Conservation (phyloP, 192 early-diverging fungal genomes). For the Podila epicladia region DNA sequence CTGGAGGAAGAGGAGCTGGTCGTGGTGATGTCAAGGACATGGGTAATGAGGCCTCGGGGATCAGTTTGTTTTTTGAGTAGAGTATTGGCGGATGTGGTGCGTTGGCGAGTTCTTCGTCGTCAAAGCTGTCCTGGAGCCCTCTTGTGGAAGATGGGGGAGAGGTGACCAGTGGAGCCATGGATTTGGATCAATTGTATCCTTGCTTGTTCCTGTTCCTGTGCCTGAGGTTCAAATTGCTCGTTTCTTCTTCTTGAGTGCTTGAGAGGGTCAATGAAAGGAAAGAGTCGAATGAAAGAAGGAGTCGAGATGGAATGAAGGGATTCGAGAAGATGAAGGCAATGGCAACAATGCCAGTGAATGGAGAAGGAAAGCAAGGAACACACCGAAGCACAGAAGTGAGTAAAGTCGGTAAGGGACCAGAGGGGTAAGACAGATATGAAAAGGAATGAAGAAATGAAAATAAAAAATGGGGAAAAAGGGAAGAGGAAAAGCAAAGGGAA, state of each 20-base stretch:
- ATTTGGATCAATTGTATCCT: conserved; percentile 2
- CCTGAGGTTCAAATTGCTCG: background rate
- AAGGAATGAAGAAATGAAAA: background rate
- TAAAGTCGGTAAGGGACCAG: too few relatives aligned
- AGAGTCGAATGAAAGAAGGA: background rate
- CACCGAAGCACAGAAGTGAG: background rate
- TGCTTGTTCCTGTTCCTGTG: background rate
- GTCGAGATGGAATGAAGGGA: background rate
- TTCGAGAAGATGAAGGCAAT: background rate
- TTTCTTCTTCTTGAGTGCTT: background rate
- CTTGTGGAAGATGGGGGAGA: background rate
- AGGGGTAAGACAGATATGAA: background rate
- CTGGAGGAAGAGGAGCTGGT: background rate
- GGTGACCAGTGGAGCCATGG: background rate
- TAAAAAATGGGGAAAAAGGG: background rate
- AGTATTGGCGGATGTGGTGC: background rate
- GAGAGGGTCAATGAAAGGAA: background rate
- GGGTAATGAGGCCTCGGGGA: background rate
- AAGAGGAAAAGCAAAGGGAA: background rate
- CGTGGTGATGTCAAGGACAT: background rate
- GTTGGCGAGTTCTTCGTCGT: background rate
- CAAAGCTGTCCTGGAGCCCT: background rate
- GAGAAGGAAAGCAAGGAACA: background rate
- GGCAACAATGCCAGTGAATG: background rate
- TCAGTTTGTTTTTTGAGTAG: background rate